Percentiles rank a stretch among this genome's conserved stretches.
These are phyloP conservation scores for Mucor circinelloides DNA, from an alignment of 371 early-diverging fungal species.

Conservation along the genomic window DNA sequence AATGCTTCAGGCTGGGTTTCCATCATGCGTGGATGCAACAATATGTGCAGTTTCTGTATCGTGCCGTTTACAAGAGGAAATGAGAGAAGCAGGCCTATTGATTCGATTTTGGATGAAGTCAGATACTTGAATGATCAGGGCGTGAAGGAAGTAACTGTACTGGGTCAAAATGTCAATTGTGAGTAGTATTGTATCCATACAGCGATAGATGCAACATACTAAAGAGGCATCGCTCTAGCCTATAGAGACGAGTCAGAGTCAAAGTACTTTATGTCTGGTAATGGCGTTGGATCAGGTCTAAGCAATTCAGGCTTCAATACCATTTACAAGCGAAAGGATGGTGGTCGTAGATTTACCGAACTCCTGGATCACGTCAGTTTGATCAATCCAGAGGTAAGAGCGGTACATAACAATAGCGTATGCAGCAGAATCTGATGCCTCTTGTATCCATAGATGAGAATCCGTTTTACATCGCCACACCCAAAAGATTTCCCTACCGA, in stretches of 20 bases:
- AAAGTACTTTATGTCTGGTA: constrained; percentile 41
- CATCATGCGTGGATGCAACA: constrained; percentile 85
- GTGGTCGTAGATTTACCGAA: constrained; percentile 77
- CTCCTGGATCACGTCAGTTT: constrained; percentile 70
- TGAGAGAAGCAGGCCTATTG: constrained; percentile 76
- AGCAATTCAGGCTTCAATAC: constrained; percentile 76
- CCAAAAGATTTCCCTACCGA: constrained; percentile 85
- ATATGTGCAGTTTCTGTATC: constrained; percentile 84
- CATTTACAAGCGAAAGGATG: constrained; percentile 77
- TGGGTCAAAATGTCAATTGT: constrained; percentile 86
- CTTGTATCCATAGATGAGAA: constrained; percentile 66
- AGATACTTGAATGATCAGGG: constrained; percentile 67
- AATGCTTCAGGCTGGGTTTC: constrained; percentile 69
- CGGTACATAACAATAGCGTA: background rate
- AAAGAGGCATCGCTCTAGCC: constrained; percentile 24
- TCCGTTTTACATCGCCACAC: constrained; percentile 82
- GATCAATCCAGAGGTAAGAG: constrained; percentile 66
- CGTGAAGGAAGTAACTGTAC: constrained; percentile 74
- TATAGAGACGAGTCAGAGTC: constrained; percentile 72
- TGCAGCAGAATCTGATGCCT: background rate
- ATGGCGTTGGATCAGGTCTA: constrained; percentile 37
- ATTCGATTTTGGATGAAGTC: constrained; percentile 73
- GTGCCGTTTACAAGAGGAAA: constrained; percentile 76
- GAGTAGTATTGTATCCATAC: background rate
- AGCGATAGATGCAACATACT: background rate